phyloP scores from a whole-genome alignment of 2,329 filamentous ascomycete genomes.

The Aspergillus hiratsukae region DNA sequence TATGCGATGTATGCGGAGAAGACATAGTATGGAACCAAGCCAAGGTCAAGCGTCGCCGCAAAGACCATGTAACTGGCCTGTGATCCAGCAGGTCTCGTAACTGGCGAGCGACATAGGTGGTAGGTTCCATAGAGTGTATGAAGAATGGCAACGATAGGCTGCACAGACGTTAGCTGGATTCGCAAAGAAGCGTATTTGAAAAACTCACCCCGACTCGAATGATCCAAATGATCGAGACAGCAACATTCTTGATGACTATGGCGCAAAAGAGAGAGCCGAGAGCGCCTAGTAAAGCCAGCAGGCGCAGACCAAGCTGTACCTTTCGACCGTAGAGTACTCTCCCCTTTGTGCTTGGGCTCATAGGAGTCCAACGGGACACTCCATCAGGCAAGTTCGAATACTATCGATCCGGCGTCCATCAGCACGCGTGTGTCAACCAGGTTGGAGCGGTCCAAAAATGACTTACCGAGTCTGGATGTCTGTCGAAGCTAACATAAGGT shows the following conservation, averaged over 20 bases:
- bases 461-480: constrained; percentile 72
- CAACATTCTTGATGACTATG: constrained; percentile 68
- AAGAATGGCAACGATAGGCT: constrained; percentile 72
- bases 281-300: constrained; percentile 64
- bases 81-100: constrained; percentile 68
- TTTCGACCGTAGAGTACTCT: constrained; percentile 66
- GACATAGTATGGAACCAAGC: constrained; percentile 59
- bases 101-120: constrained; percentile 68
- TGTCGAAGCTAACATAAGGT: constrained; percentile 75
- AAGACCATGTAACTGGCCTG: constrained; percentile 89
- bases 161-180: background rate
- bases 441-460: background rate
- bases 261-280: constrained; percentile 69
- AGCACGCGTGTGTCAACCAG: background rate
- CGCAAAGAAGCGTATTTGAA: background rate
- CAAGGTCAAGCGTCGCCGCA: constrained; percentile 66
- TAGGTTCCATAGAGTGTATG: constrained; percentile 75
- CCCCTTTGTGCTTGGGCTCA: constrained; percentile 66
- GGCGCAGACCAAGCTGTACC: constrained; percentile 64
- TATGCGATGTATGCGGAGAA: constrained; percentile 55
- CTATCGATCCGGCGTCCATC: constrained; percentile 20
- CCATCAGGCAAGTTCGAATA: constrained; percentile 57
- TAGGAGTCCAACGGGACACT: constrained; percentile 57
- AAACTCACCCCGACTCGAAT: constrained; percentile 67
- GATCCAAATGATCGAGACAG: constrained; percentile 66